Base-by-base conservation (phyloP, 2,329 filamentous ascomycete genomes). In the Anthostomella pinea region DNA sequence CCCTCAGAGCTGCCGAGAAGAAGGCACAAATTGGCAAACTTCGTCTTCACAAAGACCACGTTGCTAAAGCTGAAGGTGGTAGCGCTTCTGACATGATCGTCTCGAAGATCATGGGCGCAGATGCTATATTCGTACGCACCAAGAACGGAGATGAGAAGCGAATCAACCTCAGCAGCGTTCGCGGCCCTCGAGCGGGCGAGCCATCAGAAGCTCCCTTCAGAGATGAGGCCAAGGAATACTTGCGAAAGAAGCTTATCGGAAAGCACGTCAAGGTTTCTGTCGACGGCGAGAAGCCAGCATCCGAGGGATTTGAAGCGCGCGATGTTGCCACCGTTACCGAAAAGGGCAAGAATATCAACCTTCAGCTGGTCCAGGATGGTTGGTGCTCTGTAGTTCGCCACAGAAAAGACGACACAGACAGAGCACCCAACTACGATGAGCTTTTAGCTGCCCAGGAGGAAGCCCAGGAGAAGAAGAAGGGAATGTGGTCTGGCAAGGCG, bases 321-420 rank as follows among this genome's bases (percentile, higher is more conserved):
- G 93, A 98, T 49, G 93, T 98, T 56, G 91, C 87, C 26, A 96
- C 91, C 1, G 77, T 98, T 28, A 83, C 80, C 1, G 74, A 85
- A 34, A 87, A 86, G 59, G 84, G 83, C 65, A 93, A 90, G 67
- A 97, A 97, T 59, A 73, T 97, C 45, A 89, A 85, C 43, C 67
- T 97, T 24, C 62, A 78, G 34, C 72, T 97, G 24, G 88, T 97
- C n/a, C 87, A 96, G 66, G 87, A 86, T 49, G 93, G 93, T 19
- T 95, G 90, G 70, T 87, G 84, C 16, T 91, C 90, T 0, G 93
- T 98, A 7, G 94, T 98, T 56, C 83, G 93, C 44, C 93, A 98
- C 67, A 81, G 90, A 48, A 87, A 91, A 65, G 91, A 97, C 56
- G 93, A 98, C 58, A 87, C 87, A 4, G 93, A 98, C 63, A 79